Percentiles rank a stretch among this genome's conserved stretches.
Conservation (phyloP, 768 basidiomycete species). For the Panaeolus cyanescens region DNA sequence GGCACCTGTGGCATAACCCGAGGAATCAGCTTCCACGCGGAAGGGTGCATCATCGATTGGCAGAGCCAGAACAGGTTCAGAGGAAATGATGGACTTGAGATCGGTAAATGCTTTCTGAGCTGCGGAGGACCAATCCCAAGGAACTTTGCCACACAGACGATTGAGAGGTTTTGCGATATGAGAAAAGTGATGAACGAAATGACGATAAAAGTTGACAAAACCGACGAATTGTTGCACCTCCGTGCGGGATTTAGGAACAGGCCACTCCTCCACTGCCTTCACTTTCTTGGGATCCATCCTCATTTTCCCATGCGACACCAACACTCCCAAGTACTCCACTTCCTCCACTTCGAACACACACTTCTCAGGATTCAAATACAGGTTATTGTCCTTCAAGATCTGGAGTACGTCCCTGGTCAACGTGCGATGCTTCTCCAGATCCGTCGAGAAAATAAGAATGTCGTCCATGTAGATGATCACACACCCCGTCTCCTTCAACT, state of each 20-base stretch:
- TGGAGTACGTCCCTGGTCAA: conserved; percentile 10
- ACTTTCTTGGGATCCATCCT: conserved; percentile 19
- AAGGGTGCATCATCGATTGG: conserved; percentile 15
- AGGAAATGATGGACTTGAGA: not conserved
- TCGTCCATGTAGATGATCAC: conserved; percentile 44
- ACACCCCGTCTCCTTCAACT: conserved; percentile 22
- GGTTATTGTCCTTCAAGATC: conserved; percentile 22
- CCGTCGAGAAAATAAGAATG: conserved; percentile 39
- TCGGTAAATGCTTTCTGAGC: conserved; percentile 2
- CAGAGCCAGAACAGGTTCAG: conserved; percentile 22
- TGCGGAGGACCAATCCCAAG: not conserved
- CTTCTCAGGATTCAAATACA: conserved; percentile 39
- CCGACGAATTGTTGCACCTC: conserved; percentile 41
- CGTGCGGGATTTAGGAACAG: conserved; percentile 21
- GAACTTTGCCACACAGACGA: conserved; percentile 6
- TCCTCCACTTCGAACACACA: conserved; percentile 30
- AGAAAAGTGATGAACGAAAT: conserved; percentile 30
- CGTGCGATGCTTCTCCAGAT: conserved; percentile 15
- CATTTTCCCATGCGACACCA: conserved; percentile 18
- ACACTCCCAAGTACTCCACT: conserved; percentile 34
- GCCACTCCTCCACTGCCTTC: conserved; percentile 30
- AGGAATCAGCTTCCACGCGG: conserved; percentile 30
- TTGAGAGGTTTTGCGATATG: conserved; percentile 24
- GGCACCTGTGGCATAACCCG: conserved; percentile 39
- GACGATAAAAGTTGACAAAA: conserved; percentile 34